These are phyloP conservation scores for Avena atlantica DNA, from an alignment of 176 grass and related monocot species.

Conservation along the genomic window DNA sequence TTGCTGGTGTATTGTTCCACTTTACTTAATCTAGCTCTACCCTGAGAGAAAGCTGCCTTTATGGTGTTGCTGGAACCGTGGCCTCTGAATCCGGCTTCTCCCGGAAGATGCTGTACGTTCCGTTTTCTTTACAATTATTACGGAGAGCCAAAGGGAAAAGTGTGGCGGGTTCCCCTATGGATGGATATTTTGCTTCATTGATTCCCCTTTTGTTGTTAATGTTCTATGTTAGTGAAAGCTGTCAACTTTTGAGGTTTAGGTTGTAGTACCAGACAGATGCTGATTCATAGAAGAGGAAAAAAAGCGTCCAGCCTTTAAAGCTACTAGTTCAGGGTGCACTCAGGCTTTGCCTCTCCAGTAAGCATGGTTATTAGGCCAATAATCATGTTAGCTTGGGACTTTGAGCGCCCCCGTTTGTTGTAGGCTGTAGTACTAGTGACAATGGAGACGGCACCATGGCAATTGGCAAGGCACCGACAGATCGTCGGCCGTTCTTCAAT, in stretches of 20 bases:
- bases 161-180: neutral
- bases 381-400: neutral
- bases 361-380: neutral
- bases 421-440: neutral
- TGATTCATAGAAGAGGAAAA: neutral
- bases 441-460: neutral
- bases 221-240: neutral
- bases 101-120: neutral
- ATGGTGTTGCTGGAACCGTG: neutral
- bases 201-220: neutral
- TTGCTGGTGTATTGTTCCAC: neutral
- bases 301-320: neutral
- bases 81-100: slow-evolving; percentile 1
- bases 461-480: neutral
- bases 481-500: neutral
- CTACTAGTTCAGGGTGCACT: neutral
- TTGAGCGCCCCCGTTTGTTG: neutral
- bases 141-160: neutral
- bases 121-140: neutral
- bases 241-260: neutral
- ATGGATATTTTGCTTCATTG: neutral
- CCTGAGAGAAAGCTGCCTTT: neutral
- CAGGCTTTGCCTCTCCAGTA: neutral
- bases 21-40: neutral
- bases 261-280: neutral